These are phyloP conservation scores for Lasiosphaeria hispida DNA, from an alignment of 495 filamentous ascomycete species.

Conservation along the genomic window DNA sequence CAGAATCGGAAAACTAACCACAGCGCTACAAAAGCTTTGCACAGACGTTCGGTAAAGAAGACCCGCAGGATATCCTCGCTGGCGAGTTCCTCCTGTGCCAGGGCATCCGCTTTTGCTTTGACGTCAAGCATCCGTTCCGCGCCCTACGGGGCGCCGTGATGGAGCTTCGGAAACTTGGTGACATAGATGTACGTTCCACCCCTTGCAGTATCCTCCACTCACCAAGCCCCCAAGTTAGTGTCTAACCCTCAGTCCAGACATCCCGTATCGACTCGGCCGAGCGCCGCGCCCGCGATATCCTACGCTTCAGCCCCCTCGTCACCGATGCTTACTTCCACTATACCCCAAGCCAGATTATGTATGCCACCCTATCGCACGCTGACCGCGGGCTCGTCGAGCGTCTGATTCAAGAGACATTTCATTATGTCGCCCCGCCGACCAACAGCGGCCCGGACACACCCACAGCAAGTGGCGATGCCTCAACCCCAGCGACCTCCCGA, in stretches of 20 bases:
- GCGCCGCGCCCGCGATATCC: constrained; percentile 61
- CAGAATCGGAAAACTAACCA: not conserved
- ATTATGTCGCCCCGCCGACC: constrained; percentile 18
- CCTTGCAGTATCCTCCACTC: constrained; percentile 11
- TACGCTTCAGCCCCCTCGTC: constrained; percentile 76
- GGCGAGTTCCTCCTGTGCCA: constrained; percentile 91
- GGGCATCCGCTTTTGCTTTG: constrained; percentile 88
- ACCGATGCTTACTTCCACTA: constrained; percentile 96
- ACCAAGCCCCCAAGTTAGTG: constrained; percentile 17
- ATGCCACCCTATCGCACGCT: constrained; percentile 70
- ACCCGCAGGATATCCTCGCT: constrained; percentile 71
- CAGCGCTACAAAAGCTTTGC: constrained; percentile 44
- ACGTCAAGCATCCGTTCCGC: constrained; percentile 87
- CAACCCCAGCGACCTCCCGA: not conserved
- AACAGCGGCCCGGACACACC: constrained; percentile 25
- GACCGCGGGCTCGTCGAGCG: constrained; percentile 70
- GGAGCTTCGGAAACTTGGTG: constrained; percentile 62
- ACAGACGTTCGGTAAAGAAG: constrained; percentile 52
- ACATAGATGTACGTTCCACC: constrained; percentile 30
- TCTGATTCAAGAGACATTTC: constrained; percentile 72
- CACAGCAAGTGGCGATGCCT: constrained; percentile 11
- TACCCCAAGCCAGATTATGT: constrained; percentile 90
- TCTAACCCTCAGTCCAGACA: constrained; percentile 29
- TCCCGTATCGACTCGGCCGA: constrained; percentile 66
- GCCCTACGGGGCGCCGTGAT: constrained; percentile 81